phyloP scores from a whole-genome alignment of 2,329 filamentous ascomycete species.

The Podosphaera leucotricha region DNA sequence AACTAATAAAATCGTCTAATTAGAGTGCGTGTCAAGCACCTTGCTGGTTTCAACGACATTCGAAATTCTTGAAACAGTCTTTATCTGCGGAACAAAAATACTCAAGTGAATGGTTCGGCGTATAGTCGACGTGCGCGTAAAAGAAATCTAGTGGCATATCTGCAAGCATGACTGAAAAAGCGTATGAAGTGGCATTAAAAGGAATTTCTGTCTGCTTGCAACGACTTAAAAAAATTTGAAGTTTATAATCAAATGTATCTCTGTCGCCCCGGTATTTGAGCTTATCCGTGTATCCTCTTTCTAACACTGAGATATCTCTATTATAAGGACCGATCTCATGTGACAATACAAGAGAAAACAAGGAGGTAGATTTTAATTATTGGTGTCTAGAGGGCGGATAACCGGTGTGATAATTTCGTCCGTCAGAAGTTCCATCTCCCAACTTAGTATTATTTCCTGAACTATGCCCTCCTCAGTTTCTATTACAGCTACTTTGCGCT shows the following conservation, averaged over 20 bases:
- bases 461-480: neutral
- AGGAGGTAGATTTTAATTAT: neutral
- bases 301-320: neutral
- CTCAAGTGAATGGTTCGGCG: neutral
- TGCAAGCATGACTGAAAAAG: constrained; percentile 1
- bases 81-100: neutral
- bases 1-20: neutral
- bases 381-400: neutral
- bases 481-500: neutral
- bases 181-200: neutral
- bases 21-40: neutral
- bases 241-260: neutral
- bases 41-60: constrained; percentile 1
- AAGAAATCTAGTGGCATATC: neutral
- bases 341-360: neutral
- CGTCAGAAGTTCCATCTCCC: neutral
- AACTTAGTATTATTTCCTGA: neutral
- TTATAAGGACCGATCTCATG: neutral
- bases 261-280: neutral
- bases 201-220: neutral
- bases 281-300: neutral
- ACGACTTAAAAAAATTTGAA: neutral
- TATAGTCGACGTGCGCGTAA: neutral
- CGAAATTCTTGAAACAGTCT: neutral
- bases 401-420: neutral